Percentiles rank a stretch among this genome's conserved stretches.
Conservation (phyloP, 1,139 yeast species). For the Sugiyamaella neomexicana region DNA sequence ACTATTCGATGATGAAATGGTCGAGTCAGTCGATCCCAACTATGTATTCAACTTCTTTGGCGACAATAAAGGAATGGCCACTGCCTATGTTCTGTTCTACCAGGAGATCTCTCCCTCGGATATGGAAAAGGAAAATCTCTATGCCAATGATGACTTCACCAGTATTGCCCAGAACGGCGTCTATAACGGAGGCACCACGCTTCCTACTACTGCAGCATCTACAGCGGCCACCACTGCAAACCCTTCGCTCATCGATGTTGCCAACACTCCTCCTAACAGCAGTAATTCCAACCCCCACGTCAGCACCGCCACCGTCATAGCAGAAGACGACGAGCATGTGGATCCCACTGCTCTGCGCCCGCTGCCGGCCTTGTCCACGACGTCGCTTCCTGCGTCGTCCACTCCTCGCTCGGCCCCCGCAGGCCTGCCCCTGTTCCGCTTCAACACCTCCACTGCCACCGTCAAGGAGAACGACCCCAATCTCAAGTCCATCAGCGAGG, state of each 20-base stretch:
- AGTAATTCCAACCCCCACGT: not conserved
- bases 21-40: conserved; percentile 80
- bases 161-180: conserved; percentile 8
- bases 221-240: conserved; percentile 12
- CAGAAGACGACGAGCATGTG: conserved; percentile 14
- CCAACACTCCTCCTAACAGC: not conserved
- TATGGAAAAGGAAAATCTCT: conserved; percentile 33
- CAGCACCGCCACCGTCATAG: conserved; percentile 12
- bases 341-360: conserved; percentile 17
- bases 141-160: conserved; percentile 27
- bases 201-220: conserved; percentile 16
- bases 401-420: not conserved
- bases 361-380: conserved; percentile 1
- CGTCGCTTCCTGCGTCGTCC: conserved; percentile 3
- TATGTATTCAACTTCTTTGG: conserved; percentile 89
- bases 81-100: conserved; percentile 88
- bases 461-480: conserved; percentile 17
- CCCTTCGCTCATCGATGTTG: conserved; percentile 6
- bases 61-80: conserved; percentile 82
- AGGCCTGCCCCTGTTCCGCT: conserved; percentile 6
- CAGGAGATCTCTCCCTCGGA: conserved; percentile 41
- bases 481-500: conserved; percentile 16
- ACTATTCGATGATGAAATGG: conserved; percentile 91
- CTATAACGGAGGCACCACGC: conserved; percentile 16
- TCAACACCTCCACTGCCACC: conserved; percentile 5